Evolutionary conservation across 352 stramenopile species (phyloP).

Genomic region (Phytophthora pistaciae): DNA sequence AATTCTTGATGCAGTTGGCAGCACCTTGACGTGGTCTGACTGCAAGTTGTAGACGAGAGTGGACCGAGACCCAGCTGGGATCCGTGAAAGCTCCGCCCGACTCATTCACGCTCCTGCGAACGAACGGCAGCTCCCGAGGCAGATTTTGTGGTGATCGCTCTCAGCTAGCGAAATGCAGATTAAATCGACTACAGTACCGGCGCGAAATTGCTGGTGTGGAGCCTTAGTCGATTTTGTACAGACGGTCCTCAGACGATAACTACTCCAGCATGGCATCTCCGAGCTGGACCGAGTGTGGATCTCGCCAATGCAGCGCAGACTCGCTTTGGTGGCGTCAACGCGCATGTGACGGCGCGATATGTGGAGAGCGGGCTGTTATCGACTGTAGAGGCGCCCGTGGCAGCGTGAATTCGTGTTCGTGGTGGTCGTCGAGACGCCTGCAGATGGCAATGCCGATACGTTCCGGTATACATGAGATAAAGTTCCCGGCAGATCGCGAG

Average conservation of each 20-base stretch:
- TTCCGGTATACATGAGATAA: conserved; percentile 7
- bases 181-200: conserved; percentile 4
- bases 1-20: conserved; percentile 6
- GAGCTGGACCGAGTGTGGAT: neutral
- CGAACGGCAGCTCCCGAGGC: neutral
- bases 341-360: conserved; percentile 8
- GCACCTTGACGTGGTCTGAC: neutral
- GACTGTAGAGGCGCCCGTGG: neutral
- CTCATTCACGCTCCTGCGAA: conserved; percentile 23
- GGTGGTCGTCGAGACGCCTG: conserved; percentile 2
- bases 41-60: neutral
- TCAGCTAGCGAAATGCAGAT: conserved; percentile 18
- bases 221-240: neutral
- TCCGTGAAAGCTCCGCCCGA: conserved; percentile 3
- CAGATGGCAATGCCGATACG: conserved; percentile 25
- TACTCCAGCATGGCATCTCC: neutral
- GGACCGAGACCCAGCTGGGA: conserved; percentile 1
- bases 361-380: conserved; percentile 1
- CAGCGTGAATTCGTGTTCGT: neutral
- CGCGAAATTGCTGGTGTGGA: neutral
- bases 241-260: too few species aligned
- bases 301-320: neutral
- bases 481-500: conserved; percentile 17
- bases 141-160: too few species aligned
- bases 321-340: neutral